These are phyloP conservation scores for Cryptococcus jaspeensis DNA, from an alignment of 1,284 basidiomycete genomes.

Conservation along the genomic window DNA sequence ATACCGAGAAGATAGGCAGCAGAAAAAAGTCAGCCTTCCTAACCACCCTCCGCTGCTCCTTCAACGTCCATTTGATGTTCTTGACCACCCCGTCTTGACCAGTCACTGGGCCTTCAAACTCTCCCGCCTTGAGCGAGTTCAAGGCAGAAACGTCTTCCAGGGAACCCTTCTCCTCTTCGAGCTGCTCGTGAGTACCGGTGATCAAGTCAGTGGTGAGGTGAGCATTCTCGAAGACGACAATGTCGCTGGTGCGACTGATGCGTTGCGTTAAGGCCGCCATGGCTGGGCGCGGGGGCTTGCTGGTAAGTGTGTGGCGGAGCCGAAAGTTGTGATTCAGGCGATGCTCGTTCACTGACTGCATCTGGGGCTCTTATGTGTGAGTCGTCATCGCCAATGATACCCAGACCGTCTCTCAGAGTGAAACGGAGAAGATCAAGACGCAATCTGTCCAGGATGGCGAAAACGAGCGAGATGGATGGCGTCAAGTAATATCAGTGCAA, in stretches of 20 bases:
- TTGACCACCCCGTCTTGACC: constrained; percentile 1
- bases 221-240: constrained; percentile 2
- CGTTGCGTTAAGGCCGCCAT: background rate
- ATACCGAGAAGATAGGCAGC: constrained; percentile 5
- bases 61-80: constrained; percentile 1
- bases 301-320: too few species aligned
- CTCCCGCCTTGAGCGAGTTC: background rate
- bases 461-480: too few species aligned
- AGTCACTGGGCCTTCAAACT: background rate
- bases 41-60: constrained; percentile 6
- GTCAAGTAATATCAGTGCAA: too few species aligned
- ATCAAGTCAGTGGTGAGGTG: background rate
- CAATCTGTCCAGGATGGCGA: too few species aligned
- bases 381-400: too few species aligned
- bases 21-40: constrained; percentile 8
- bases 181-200: background rate
- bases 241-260: constrained; percentile 1
- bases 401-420: too few species aligned
- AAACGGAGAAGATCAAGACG: too few species aligned
- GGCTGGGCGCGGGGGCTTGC: background rate
- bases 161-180: background rate
- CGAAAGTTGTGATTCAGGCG: too few species aligned
- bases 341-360: too few species aligned
- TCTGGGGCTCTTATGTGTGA: too few species aligned
- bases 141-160: background rate